Evolutionary conservation across 2,329 filamentous ascomycete species (phyloP).

Genomic region (Penicillium sp.): DNA sequence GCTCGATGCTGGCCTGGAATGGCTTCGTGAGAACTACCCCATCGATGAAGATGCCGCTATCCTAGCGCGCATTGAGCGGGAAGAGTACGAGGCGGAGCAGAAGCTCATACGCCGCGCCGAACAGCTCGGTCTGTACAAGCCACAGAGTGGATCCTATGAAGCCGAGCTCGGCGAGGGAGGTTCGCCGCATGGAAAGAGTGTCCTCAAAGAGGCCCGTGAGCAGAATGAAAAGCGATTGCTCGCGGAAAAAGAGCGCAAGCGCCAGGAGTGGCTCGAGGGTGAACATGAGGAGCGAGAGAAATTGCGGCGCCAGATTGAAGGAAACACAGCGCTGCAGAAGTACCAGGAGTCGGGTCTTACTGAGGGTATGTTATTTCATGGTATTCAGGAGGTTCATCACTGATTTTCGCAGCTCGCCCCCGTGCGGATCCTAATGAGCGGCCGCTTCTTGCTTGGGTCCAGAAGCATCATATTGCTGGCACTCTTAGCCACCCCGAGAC

Average conservation of each 20-base stretch:
- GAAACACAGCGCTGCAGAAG: constrained; percentile 36
- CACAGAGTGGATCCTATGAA: constrained; percentile 44
- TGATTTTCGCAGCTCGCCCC: constrained; percentile 29
- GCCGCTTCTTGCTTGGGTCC: constrained; percentile 41
- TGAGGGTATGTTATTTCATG: constrained; percentile 29
- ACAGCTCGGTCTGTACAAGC: constrained; percentile 40
- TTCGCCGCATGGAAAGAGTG: constrained; percentile 42
- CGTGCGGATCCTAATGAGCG: constrained; percentile 40
- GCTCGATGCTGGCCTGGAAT: constrained; percentile 37
- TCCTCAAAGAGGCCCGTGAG: constrained; percentile 38
- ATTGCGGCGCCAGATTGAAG: constrained; percentile 29
- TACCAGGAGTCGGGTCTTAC: constrained; percentile 34
- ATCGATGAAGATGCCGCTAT: constrained; percentile 49
- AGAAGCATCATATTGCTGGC: constrained; percentile 40
- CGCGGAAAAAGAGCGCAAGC: constrained; percentile 46
- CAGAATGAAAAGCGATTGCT: constrained; percentile 39
- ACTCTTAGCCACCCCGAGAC: constrained; percentile 34
- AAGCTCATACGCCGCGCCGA: constrained; percentile 37
- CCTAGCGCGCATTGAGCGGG: constrained; percentile 41
- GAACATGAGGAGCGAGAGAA: constrained; percentile 43
- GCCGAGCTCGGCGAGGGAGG: constrained; percentile 40
- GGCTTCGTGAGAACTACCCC: constrained; percentile 41
- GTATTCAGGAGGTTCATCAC: background rate
- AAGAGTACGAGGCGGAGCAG: constrained; percentile 37
- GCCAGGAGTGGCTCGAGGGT: constrained; percentile 50